Evolutionary conservation across 129 eudicot genomes (phyloP).

Genomic region (Flaveria linearis): DNA sequence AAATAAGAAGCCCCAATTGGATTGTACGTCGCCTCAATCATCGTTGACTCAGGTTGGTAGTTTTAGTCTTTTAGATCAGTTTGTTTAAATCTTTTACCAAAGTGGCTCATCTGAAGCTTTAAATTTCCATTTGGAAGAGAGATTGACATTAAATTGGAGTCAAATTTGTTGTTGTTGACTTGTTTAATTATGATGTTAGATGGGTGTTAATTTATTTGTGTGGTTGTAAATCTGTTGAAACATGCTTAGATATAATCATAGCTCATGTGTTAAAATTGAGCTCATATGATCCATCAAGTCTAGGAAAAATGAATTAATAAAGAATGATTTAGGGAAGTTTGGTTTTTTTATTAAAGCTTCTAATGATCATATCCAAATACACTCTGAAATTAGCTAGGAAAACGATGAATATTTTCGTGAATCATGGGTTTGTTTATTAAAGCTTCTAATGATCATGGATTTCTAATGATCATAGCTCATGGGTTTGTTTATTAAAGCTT

Average conservation of each 20-base stretch:
- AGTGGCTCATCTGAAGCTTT: not conserved
- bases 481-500: no score
- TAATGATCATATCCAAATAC: not conserved
- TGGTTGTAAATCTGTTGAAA: not conserved
- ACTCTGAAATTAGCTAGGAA: not conserved
- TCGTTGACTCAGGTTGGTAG: slow-evolving; percentile 23
- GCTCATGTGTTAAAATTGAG: not conserved
- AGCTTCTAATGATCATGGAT: no score
- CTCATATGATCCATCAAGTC: not conserved
- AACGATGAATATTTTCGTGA: no score
- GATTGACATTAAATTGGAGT: slow-evolving; percentile 14
- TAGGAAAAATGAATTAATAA: not conserved
- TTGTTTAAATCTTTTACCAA: not conserved
- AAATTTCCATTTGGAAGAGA: not conserved
- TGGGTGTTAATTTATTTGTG: not conserved
- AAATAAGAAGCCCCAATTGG: no score
- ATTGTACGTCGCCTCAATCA: no score
- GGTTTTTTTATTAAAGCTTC: not conserved
- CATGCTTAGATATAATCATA: slow-evolving; percentile 1
- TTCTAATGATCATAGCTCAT: no score
- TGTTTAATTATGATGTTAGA: not conserved
- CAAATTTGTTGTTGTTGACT: slow-evolving; percentile 29
- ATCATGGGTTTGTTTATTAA: no score
- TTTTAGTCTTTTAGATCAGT: not conserved
- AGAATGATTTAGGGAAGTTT: slow-evolving; percentile 5